These are phyloP conservation scores for Cenchrus americanus DNA, from an alignment of 176 grass and related monocot genomes.

Conservation along the genomic window DNA sequence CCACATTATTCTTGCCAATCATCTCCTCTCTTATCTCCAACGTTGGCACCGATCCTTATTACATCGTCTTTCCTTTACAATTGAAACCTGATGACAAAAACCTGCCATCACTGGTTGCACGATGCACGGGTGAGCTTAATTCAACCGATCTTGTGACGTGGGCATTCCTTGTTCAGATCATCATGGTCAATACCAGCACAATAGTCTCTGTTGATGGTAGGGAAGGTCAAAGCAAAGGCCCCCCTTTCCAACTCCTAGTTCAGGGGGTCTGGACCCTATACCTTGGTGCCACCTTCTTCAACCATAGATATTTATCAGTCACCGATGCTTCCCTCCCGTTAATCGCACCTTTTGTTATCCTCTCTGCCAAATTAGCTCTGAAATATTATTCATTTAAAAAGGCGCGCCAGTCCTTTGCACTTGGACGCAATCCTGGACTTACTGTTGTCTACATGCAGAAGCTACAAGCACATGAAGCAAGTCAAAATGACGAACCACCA, in stretches of 20 bases:
- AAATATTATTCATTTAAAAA: background rate
- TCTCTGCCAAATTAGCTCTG: no score
- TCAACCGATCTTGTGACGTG: fast-evolving
- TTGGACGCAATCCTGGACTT: conserved; percentile 12
- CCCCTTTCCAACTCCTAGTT: background rate
- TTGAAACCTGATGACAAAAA: no score
- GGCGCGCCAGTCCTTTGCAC: background rate
- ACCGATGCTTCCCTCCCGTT: no score
- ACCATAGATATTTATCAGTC: no score
- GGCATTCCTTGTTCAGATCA: background rate
- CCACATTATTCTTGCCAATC: conserved; percentile 21
- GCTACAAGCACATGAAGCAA: background rate
- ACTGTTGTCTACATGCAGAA: background rate
- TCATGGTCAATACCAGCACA: background rate
- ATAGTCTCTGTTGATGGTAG: background rate
- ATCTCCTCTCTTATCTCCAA: background rate
- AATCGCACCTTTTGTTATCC: background rate
- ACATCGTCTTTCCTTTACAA: no score
- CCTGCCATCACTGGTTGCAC: background rate
- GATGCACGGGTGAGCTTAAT: background rate
- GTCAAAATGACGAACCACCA: background rate
- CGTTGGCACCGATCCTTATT: no score
- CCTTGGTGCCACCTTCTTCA: background rate
- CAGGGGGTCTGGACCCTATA: background rate
- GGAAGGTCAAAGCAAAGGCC: background rate